Conservation (phyloP, 805 yeast species). For the Barnettozyma pratensis region DNA sequence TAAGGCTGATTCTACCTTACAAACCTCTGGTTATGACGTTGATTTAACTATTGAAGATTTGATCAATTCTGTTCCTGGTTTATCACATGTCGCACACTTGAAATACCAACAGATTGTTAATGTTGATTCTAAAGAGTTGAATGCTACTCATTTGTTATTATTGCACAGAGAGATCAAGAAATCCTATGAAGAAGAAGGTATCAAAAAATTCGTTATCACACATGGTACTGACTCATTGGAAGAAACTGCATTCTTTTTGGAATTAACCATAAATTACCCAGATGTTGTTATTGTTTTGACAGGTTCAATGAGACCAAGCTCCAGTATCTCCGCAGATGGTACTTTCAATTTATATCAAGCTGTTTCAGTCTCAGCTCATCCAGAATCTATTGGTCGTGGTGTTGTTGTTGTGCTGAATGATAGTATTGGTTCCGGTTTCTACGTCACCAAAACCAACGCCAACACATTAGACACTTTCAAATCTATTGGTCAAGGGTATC, state of each 20-base stretch:
- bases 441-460: constrained; percentile 66
- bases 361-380: constrained; percentile 53
- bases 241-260: constrained; percentile 63
- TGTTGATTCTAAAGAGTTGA: constrained; percentile 57
- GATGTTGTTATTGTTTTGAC: constrained; percentile 60
- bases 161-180: constrained; percentile 43
- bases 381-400: constrained; percentile 50
- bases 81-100: constrained; percentile 50
- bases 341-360: constrained; percentile 71
- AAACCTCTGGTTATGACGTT: constrained; percentile 52
- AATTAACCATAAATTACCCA: constrained; percentile 38
- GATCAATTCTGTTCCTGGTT: constrained; percentile 51
- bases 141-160: constrained; percentile 38
- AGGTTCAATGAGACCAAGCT: constrained; percentile 73
- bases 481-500: constrained; percentile 61
- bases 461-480: constrained; percentile 68
- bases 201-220: constrained; percentile 60
- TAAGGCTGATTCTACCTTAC: constrained; percentile 40
- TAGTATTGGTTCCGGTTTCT: constrained; percentile 63
- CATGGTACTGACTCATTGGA: constrained; percentile 71
- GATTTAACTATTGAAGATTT: constrained; percentile 51
- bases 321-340: constrained; percentile 67
- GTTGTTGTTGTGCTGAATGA: constrained; percentile 63
- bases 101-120: constrained; percentile 61
- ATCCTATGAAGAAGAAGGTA: constrained; percentile 35